Evolutionary conservation across 768 basidiomycete genomes (phyloP).

Genomic region (Daedaleopsis nitida): DNA sequence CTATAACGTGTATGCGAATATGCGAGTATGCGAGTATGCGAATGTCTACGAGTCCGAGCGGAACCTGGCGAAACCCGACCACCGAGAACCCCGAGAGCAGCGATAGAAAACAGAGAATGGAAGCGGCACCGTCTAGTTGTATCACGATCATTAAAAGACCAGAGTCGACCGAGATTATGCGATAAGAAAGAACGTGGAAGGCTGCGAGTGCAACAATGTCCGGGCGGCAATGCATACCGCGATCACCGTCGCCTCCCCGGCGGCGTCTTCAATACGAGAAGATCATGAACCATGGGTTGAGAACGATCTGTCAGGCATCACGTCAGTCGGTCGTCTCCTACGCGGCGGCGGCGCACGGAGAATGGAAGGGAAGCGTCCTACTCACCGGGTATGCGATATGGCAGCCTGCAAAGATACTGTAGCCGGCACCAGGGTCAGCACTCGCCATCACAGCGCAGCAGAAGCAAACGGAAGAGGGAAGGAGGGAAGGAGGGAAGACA

Average conservation of each 20-base stretch:
- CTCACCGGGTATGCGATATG: constrained; percentile 76
- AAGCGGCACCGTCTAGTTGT: too few species aligned
- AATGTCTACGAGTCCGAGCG: too few species aligned
- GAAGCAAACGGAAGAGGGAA: background rate
- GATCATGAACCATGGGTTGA: constrained; percentile 89
- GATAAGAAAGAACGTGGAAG: background rate
- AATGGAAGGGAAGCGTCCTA: background rate
- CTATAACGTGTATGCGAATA: too few species aligned
- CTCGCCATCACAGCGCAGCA: background rate
- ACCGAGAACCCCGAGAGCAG: too few species aligned
- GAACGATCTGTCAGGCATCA: constrained; percentile 55
- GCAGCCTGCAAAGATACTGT: constrained; percentile 61
- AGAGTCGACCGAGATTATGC: too few species aligned
- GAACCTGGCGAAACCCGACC: too few species aligned
- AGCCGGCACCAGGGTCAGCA: background rate
- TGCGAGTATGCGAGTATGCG: too few species aligned
- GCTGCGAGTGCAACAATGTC: background rate
- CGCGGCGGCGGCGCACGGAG: constrained; percentile 9
- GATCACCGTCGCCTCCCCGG: background rate
- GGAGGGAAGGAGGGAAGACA: constrained; percentile 5
- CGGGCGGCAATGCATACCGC: constrained; percentile 1
- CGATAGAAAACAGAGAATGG: too few species aligned
- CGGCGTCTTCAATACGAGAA: constrained; percentile 53
- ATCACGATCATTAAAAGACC: too few species aligned
- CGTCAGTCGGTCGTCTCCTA: background rate